These are phyloP conservation scores for Aureobasidium leucospermi DNA, from an alignment of 2,329 filamentous ascomycete species.

Conservation along the genomic window DNA sequence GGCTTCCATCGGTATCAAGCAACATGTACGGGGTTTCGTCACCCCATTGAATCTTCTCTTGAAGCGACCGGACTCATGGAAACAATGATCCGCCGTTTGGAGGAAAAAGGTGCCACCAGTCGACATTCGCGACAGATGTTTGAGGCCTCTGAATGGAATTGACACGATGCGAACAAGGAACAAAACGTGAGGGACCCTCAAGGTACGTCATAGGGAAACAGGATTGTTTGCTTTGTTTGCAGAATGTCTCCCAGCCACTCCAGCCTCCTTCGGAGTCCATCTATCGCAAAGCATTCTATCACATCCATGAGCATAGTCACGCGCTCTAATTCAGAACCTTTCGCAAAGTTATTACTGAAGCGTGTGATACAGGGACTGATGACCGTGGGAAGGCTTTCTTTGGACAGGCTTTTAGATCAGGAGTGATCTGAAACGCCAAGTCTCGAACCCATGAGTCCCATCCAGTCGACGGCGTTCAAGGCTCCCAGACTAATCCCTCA, in stretches of 20 bases:
- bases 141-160: too few relatives aligned
- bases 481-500: too few relatives aligned
- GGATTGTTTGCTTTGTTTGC: background rate
- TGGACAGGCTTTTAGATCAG: background rate
- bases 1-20: background rate
- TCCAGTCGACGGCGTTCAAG: background rate
- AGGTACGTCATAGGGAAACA: too few relatives aligned
- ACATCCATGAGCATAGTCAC: background rate
- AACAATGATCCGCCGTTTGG: background rate
- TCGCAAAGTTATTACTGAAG: background rate
- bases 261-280: background rate
- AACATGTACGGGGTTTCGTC: too few relatives aligned
- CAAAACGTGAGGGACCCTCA: too few relatives aligned
- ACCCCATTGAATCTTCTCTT: too few relatives aligned
- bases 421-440: slow-evolving; percentile 6
- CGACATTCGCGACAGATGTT: background rate
- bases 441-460: background rate
- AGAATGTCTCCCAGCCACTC: background rate
- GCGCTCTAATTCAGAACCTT: background rate
- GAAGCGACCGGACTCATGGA: too few relatives aligned
- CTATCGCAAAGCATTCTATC: background rate
- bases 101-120: background rate
- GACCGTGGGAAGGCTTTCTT: too few relatives aligned
- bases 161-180: too few relatives aligned
- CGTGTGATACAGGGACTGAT: too few relatives aligned